Conservation (phyloP, 768 basidiomycete species). For the Phylloporus sp. region DNA sequence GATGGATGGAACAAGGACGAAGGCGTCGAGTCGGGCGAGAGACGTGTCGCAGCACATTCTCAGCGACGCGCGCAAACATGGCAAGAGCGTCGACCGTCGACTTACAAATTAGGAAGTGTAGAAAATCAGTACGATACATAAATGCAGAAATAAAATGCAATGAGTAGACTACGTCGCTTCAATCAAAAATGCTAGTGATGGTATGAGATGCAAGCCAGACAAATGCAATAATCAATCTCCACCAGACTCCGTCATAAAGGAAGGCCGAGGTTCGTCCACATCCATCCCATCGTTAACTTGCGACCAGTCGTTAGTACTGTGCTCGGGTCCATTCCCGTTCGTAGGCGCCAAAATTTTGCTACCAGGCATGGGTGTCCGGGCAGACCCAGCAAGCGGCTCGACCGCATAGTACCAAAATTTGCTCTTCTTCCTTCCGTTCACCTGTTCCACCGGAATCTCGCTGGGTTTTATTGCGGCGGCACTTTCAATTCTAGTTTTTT, state of each 20-base stretch:
- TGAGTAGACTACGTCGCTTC: constrained; percentile 27
- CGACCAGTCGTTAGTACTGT: constrained; percentile 7
- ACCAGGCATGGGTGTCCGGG: constrained; percentile 10
- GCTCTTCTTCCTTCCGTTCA: constrained; percentile 78
- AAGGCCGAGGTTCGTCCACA: constrained; percentile 16
- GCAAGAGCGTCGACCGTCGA: not conserved
- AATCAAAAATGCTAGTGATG: constrained; percentile 28
- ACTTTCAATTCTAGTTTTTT: constrained; percentile 49
- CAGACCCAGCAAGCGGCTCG: constrained; percentile 50
- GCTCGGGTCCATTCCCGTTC: constrained; percentile 21
- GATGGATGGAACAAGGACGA: constrained; percentile 33
- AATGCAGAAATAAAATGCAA: constrained; percentile 23
- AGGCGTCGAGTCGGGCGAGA: constrained; percentile 35
- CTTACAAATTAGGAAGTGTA: too few species aligned
- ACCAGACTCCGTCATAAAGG: constrained; percentile 14
- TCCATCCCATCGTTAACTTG: constrained; percentile 16
- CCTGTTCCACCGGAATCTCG: constrained; percentile 69
- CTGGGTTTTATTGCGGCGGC: constrained; percentile 66
- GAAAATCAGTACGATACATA: constrained; percentile 14
- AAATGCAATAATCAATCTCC: constrained; percentile 12
- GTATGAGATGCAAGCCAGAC: constrained; percentile 22
- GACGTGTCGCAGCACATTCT: constrained; percentile 38
- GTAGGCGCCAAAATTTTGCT: constrained; percentile 11
- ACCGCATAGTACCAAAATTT: constrained; percentile 89
- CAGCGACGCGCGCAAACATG: constrained; percentile 36